Conservation (phyloP, 2,329 filamentous ascomycete species). For the Cercospora janseana region DNA sequence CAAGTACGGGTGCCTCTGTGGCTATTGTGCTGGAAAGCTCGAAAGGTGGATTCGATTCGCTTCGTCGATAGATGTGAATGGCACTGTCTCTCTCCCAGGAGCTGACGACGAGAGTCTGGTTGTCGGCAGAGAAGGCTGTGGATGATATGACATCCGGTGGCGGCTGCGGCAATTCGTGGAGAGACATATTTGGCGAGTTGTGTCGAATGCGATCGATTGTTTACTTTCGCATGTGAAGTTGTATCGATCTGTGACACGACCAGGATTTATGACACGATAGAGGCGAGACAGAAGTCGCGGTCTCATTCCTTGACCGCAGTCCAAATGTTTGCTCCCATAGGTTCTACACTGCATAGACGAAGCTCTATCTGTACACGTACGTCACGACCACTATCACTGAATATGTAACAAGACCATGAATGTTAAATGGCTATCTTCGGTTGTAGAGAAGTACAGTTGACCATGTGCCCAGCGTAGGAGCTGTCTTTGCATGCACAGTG, state of each 20-base stretch:
- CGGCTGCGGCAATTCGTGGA: slow-evolving; percentile 68
- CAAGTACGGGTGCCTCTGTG: slow-evolving; percentile 74
- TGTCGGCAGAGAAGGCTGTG: slow-evolving; percentile 80
- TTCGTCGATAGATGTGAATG: slow-evolving; percentile 70
- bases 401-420: too few relatives aligned
- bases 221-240: neutral
- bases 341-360: too few relatives aligned
- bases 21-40: slow-evolving; percentile 6
- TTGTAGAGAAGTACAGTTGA: too few relatives aligned
- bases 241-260: neutral
- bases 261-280: neutral
- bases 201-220: slow-evolving; percentile 6
- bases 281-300: neutral
- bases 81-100: slow-evolving; percentile 79
- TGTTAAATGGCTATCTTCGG: too few relatives aligned
- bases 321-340: too few relatives aligned
- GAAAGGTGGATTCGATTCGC: slow-evolving; percentile 45
- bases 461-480: too few relatives aligned
- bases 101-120: slow-evolving; percentile 76
- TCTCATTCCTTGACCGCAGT: too few relatives aligned
- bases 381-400: too few relatives aligned
- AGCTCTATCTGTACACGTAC: neutral
- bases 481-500: too few relatives aligned
- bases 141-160: slow-evolving; percentile 85
- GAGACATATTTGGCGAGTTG: slow-evolving; percentile 11